These are phyloP conservation scores for Candida tammaniensis DNA, from an alignment of 805 yeast species.

Conservation along the genomic window DNA sequence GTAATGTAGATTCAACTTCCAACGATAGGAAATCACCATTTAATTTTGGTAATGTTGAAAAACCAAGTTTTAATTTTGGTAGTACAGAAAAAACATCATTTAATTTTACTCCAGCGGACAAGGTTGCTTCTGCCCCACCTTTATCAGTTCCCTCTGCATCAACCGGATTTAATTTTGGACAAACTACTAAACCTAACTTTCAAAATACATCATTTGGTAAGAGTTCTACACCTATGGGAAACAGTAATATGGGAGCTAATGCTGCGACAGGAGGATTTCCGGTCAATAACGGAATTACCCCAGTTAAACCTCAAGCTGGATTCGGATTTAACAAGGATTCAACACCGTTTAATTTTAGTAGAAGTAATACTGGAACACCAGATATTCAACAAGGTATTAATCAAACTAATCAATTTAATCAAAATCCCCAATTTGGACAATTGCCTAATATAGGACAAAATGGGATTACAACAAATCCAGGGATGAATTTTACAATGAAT, in stretches of 20 bases:
- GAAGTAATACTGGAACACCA: constrained; percentile 11
- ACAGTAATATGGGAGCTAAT: background rate
- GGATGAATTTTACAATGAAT: background rate
- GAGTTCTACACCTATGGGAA: constrained; percentile 10
- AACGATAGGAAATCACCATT: constrained; percentile 4
- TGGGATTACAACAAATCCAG: too few relatives aligned
- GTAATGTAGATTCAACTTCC: background rate
- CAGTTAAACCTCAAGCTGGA: constrained; percentile 9
- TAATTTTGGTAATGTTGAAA: constrained; percentile 7
- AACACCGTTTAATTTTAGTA: constrained; percentile 8
- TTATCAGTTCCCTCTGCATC: constrained; percentile 6
- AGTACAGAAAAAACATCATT: constrained; percentile 12
- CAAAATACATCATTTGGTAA: constrained; percentile 5
- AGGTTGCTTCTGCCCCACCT: too few relatives aligned
- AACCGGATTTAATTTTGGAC: constrained; percentile 21
- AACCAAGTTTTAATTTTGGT: constrained; percentile 14
- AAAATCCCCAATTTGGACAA: constrained; percentile 1
- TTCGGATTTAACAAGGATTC: constrained; percentile 6
- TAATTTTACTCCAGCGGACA: constrained; percentile 8
- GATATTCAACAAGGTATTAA: constrained; percentile 1
- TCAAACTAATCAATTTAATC: background rate
- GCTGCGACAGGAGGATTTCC: constrained; percentile 3
- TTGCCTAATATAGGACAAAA: too few relatives aligned
- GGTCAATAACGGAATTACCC: constrained; percentile 13
- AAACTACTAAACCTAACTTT: constrained; percentile 24